Evolutionary conservation across 257 asterid species (phyloP), one percentile per base, ranked within the genome.

Genomic region (Nicotiana benthamiana): DNA sequence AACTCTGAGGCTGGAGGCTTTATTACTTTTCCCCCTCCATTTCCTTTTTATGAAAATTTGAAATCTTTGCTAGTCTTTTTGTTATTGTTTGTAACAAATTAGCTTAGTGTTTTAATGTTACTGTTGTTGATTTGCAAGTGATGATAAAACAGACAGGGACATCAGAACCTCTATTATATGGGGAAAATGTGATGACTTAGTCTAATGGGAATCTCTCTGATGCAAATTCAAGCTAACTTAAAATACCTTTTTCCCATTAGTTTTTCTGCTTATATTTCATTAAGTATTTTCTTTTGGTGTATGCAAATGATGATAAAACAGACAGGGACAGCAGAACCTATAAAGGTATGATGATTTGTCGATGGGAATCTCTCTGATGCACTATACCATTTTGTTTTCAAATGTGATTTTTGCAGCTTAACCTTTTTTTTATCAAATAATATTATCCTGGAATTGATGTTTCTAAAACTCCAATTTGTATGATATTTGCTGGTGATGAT

Each of bases 281-380:
- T 5, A 6, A 24, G 7, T 4, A 26, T 15, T n/a, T 48, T 7
- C 4, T 0, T 28, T 17, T 66, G 53, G 9, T 0, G 1, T 75
- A 6, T 80, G 92, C 88, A 90, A 53, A 59, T 90, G 90, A 89
- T 70, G 92, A 90, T n/a, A 88, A 68, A 87, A 88, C n/a, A 89
- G 97, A 92, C 97, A 92, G 97, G 97, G 94, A 89, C 94, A 92
- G 88, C 93, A 88, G 94, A 89, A 10, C 84, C 85, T 77, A 66
- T 26, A 16, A 0, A 81, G 83, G 51, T 68, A 74, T 59, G 91
- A 87, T 87, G 96, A 91, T 86, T 86, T 51, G 27, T 85, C 89
- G 88, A 88, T 92, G 93, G 93, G 97, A 92, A 92, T 88, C 93
- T 92, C 97, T 90, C 91, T 90, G 97, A 90, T 90, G 94, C 93